phyloP scores from a whole-genome alignment of 805 yeast genomes.

The Candida ficus region DNA sequence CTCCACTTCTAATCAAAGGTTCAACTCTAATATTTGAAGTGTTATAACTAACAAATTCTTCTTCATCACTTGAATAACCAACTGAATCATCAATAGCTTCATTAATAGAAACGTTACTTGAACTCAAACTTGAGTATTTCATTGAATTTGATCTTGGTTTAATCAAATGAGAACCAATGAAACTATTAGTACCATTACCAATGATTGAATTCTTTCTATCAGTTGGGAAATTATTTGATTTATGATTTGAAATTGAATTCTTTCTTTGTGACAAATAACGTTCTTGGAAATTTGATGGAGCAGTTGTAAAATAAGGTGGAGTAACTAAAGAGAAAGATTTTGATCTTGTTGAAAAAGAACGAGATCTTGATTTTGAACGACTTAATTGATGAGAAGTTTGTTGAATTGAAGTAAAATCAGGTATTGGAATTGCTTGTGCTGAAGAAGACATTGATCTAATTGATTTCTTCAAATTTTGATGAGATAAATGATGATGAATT shows the following conservation, averaged over 20 bases:
- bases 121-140: constrained; percentile 1
- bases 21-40: constrained; percentile 15
- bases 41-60: constrained; percentile 11
- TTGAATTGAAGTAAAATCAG: neutral
- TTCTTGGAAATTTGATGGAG: constrained; percentile 12
- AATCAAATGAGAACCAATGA: neutral
- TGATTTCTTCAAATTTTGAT: constrained; percentile 2
- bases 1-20: constrained; percentile 9
- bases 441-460: constrained; percentile 7
- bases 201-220: constrained; percentile 6
- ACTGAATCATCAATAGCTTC: constrained; percentile 6
- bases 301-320: constrained; percentile 12
- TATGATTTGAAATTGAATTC: constrained; percentile 9
- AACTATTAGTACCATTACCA: neutral
- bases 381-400: neutral
- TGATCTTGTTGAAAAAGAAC: constrained; percentile 11
- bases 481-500: constrained; percentile 1
- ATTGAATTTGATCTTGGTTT: constrained; percentile 15
- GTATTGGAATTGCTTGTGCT: neutral
- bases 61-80: constrained; percentile 8
- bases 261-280: constrained; percentile 12
- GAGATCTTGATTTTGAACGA: constrained; percentile 4
- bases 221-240: constrained; percentile 1
- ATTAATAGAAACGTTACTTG: neutral
- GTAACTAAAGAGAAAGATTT: constrained; percentile 12